Conservation (phyloP, 495 filamentous ascomycete genomes). For the Haplographium delicatum region DNA sequence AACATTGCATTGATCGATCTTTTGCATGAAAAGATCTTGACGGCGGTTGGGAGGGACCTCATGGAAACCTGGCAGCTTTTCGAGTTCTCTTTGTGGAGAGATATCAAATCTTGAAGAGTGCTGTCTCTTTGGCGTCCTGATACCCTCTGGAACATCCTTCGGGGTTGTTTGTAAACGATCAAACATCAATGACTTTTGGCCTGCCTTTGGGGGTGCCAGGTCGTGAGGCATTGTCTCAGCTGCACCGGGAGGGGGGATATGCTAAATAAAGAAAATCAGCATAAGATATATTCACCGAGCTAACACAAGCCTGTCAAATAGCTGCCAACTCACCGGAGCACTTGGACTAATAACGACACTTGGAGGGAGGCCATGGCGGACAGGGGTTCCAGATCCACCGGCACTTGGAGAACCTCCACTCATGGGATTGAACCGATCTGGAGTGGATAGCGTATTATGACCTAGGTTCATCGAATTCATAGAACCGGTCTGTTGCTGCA, state of each 20-base stretch:
- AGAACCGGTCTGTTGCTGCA: slow-evolving; percentile 36
- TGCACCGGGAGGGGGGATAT: slow-evolving; percentile 87
- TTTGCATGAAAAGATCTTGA: slow-evolving; percentile 99
- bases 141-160: slow-evolving; percentile 91
- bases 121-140: slow-evolving; percentile 90
- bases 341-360: slow-evolving; percentile 95
- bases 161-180: slow-evolving; percentile 89
- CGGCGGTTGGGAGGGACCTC: slow-evolving; percentile 92
- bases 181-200: slow-evolving; percentile 82
- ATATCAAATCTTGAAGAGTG: slow-evolving; percentile 98
- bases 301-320: neutral
- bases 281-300: neutral
- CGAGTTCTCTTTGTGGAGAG: slow-evolving; percentile 90
- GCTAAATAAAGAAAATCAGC: slow-evolving; percentile 44
- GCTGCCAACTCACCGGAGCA: slow-evolving; percentile 65
- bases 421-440: slow-evolving; percentile 41
- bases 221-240: slow-evolving; percentile 98
- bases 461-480: slow-evolving; percentile 27
- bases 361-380: slow-evolving; percentile 63
- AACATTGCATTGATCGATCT: slow-evolving; percentile 99
- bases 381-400: slow-evolving; percentile 58
- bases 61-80: slow-evolving; percentile 98
- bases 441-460: slow-evolving; percentile 24
- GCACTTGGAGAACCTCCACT: slow-evolving; percentile 38
- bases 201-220: slow-evolving; percentile 84